Evolutionary conservation across 176 grass and related monocot species (phyloP).

Genomic region (Carex kokanica): DNA sequence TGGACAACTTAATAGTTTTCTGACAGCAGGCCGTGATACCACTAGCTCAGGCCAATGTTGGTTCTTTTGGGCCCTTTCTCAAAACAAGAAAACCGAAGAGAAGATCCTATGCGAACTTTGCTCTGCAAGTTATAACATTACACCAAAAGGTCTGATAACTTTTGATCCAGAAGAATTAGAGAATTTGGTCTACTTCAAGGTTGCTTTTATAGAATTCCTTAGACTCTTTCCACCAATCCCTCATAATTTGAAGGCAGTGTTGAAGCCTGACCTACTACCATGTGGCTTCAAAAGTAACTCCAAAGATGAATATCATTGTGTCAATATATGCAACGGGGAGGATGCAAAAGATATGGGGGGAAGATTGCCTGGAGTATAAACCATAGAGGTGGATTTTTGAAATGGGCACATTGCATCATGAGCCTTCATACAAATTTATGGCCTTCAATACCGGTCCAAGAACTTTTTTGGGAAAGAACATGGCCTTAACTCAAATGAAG

Average conservation of each 20-base stretch:
- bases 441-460: conserved; percentile 37
- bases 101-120: conserved; percentile 26
- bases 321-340: conserved; percentile 23
- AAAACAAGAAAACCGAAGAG: background rate
- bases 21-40: conserved; percentile 32
- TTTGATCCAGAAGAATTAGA: conserved; percentile 30
- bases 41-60: conserved; percentile 16
- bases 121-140: background rate
- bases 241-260: conserved; percentile 16
- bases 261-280: conserved; percentile 19
- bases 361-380: conserved; percentile 36
- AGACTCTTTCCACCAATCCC: conserved; percentile 30
- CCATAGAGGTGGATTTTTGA: conserved; percentile 43
- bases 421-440: conserved; percentile 39
- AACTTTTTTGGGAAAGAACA: conserved; percentile 39
- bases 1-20: conserved; percentile 16
- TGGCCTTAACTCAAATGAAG: conserved; percentile 39
- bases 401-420: conserved; percentile 20
- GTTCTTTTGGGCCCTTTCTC: conserved; percentile 30
- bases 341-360: conserved; percentile 33
- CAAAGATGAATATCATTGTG: conserved; percentile 19
- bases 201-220: conserved; percentile 37
- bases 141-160: background rate
- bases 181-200: conserved; percentile 35
- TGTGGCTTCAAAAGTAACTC: conserved; percentile 21